phyloP scores from a whole-genome alignment of 306 rosid species.

The Delonix regia region DNA sequence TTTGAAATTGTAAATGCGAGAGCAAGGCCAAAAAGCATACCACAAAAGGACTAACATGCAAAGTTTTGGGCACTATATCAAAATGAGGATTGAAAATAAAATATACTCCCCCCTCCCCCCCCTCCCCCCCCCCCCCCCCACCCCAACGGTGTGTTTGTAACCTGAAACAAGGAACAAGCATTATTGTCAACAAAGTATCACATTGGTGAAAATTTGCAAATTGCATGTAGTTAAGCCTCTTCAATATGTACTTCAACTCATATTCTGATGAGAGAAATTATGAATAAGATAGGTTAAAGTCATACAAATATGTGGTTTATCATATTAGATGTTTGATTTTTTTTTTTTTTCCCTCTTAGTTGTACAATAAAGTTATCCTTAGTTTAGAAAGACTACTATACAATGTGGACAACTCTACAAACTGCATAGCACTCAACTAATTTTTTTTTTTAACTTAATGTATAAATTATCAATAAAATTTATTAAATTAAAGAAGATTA shows the following conservation, averaged over 20 bases:
- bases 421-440: background rate
- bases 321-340: background rate
- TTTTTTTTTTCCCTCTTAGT: too few species aligned
- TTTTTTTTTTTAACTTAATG: too few species aligned
- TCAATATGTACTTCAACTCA: background rate
- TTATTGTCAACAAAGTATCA: slow-evolving; percentile 16
- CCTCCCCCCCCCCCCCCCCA: too few species aligned
- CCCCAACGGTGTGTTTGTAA: slow-evolving; percentile 93
- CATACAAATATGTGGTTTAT: background rate
- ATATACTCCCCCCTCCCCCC: slow-evolving; percentile 85
- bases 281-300: slow-evolving; percentile 5
- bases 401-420: background rate
- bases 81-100: slow-evolving; percentile 71
- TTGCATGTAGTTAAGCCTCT: background rate
- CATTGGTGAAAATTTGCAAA: background rate
- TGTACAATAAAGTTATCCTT: background rate
- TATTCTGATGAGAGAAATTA: background rate
- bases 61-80: slow-evolving; percentile 84
- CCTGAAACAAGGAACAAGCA: slow-evolving; percentile 56
- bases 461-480: too few species aligned
- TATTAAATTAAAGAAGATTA: too few species aligned
- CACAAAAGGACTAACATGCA: slow-evolving; percentile 97
- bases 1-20: slow-evolving; percentile 4
- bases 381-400: background rate
- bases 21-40: slow-evolving; percentile 52